phyloP scores from a whole-genome alignment of 768 basidiomycete genomes.

The Gloeopeniophorella convolvens region DNA sequence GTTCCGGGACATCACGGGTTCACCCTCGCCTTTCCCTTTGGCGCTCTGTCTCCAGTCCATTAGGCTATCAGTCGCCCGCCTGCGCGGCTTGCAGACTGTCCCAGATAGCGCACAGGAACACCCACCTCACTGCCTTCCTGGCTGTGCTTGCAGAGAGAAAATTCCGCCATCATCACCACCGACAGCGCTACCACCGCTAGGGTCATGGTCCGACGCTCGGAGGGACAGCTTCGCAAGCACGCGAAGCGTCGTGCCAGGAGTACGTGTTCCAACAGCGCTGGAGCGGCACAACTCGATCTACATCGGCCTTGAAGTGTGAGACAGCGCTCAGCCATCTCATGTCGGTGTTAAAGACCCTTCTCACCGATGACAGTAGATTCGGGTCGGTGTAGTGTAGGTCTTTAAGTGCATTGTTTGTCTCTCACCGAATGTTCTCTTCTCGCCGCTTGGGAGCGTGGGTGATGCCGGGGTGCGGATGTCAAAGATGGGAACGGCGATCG shows the following conservation, averaged over 20 bases:
- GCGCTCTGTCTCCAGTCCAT: conserved; percentile 2
- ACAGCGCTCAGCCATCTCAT: neutral
- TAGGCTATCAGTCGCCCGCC: conserved; percentile 1
- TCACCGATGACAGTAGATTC: too few relatives aligned
- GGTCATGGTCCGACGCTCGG: neutral
- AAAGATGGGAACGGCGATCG: too few relatives aligned
- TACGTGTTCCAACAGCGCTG: conserved; percentile 19
- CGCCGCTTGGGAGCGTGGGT: too few relatives aligned
- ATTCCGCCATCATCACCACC: conserved; percentile 16
- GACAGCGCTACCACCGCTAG: conserved; percentile 13
- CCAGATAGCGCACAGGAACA: neutral
- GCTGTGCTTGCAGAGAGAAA: conserved; percentile 17
- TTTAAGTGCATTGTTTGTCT: too few relatives aligned
- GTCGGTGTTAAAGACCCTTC: neutral
- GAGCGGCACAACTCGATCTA: conserved; percentile 20
- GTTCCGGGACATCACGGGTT: conserved; percentile 20
- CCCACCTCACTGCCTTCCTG: conserved; percentile 14
- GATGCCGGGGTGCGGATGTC: too few relatives aligned
- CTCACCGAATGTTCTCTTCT: too few relatives aligned
- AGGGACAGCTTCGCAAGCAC: neutral
- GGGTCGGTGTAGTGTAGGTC: too few relatives aligned
- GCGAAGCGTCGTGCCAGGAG: conserved; percentile 12
- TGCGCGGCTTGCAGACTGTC: neutral
- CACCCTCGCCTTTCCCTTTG: conserved; percentile 21
- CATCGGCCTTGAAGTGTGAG: conserved; percentile 16